Conservation (phyloP, 2,329 filamentous ascomycete genomes). For the Pestalotiopsis sp. region DNA sequence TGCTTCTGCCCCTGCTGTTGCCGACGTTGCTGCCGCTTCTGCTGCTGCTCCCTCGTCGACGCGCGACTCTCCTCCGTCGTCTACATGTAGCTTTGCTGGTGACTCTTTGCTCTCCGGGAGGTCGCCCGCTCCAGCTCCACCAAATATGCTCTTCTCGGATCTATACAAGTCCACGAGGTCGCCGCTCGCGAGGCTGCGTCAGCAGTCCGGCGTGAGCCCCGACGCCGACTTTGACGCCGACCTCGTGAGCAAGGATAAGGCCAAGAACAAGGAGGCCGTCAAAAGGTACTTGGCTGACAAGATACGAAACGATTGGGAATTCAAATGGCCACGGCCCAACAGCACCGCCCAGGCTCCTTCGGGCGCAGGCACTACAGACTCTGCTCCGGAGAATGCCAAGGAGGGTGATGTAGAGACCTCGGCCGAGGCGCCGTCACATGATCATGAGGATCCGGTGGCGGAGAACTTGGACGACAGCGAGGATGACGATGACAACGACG, state of each 20-base stretch:
- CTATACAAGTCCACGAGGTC: slow-evolving; percentile 59
- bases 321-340: slow-evolving; percentile 51
- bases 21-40: slow-evolving; percentile 1
- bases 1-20: background rate
- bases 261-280: slow-evolving; percentile 64
- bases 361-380: background rate
- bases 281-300: slow-evolving; percentile 55
- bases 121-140: slow-evolving; percentile 18
- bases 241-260: slow-evolving; percentile 62
- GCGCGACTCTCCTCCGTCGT: background rate
- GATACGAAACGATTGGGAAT: slow-evolving; percentile 62
- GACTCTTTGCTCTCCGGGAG: slow-evolving; percentile 14
- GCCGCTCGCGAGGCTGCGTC: slow-evolving; percentile 53
- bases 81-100: slow-evolving; percentile 5
- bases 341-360: background rate
- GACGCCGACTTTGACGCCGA: slow-evolving; percentile 57
- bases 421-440: background rate
- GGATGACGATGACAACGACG: slow-evolving; percentile 41
- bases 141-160: slow-evolving; percentile 60
- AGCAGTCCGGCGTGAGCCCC: slow-evolving; percentile 30
- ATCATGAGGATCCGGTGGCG: background rate
- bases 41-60: slow-evolving; percentile 7
- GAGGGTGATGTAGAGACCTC: background rate
- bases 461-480: slow-evolving; percentile 34
- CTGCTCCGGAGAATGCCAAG: background rate